Base-by-base conservation (phyloP, 306 rosid genomes). In the Fragaria iinumae region DNA sequence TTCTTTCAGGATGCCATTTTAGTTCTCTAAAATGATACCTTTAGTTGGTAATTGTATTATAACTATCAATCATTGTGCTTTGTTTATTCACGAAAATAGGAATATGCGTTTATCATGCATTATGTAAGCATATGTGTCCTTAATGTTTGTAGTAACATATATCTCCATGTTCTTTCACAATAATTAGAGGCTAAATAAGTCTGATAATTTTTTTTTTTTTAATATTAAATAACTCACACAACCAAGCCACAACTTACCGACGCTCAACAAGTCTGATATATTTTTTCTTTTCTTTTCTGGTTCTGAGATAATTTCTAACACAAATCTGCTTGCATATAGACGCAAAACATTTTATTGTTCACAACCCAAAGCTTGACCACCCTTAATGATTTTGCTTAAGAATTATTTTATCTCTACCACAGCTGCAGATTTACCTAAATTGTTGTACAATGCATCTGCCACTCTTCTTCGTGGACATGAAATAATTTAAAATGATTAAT, bases 91-190 rank as follows among this genome's bases (percentile, higher is more conserved):
- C 11, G 10, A 17, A 11, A 10, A 41, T 17, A 41, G 1, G 18
- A 57, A 57, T 12, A 57, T 7, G 32, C 38, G 18, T 12, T 56
- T 6, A 18, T 41, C 53, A 13, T 74, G 77, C 77, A 41, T 6
- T 75, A 62, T 62, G 57, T 75, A 52, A 34, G 71, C 69, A 0
- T n/a, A 27, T 29, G 60, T 43, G 70, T 66, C 48, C 13, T 39
- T 66, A 8, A 66, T 66, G 48, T 66, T 66, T 66, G 70, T 66
- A 66, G 11, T 20, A 43, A 43, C 72, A 21, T n/a, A 43, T n/a
- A 41, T n/a, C 21, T 41, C 20, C 34, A 41, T 67, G 53, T 67
- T 67, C 72, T 67, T 12, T 5, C 72, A 67, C 53, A 67, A 67
- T 43, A 43, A 67, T 67, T 67, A 43, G 72, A 38, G 48, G 70